A percentile compares a stretch with the other conserved stretches of the same genome.
Evolutionary conservation across 2,329 filamentous ascomycete genomes (phyloP).

Genomic region (Epichloe baconii): DNA sequence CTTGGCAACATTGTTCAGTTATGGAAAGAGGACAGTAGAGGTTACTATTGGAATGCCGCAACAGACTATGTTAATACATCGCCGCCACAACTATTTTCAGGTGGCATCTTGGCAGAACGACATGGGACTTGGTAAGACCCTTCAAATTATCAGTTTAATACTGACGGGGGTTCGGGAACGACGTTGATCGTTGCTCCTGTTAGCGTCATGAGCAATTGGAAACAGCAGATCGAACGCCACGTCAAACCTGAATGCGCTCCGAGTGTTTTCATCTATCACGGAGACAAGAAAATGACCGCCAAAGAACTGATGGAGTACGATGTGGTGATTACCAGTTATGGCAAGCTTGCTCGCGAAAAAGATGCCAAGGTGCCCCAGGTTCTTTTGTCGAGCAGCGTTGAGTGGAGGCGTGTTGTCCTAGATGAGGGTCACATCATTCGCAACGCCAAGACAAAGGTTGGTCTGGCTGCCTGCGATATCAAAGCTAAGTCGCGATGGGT

Average conservation of each 20-base stretch:
- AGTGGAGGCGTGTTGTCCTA: constrained; percentile 68
- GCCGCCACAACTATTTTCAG: constrained; percentile 54
- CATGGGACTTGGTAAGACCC: constrained; percentile 84
- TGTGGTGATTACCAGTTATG: constrained; percentile 76
- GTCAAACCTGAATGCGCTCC: constrained; percentile 50
- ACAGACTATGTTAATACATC: constrained; percentile 45
- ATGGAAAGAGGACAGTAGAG: constrained; percentile 48
- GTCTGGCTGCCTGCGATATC: constrained; percentile 54
- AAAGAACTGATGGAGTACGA: constrained; percentile 52
- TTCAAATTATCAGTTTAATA: constrained; percentile 74
- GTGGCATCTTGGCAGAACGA: constrained; percentile 82
- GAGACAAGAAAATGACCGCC: constrained; percentile 41
- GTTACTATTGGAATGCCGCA: constrained; percentile 47
- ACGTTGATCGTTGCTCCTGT: constrained; percentile 75
- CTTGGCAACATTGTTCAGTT: constrained; percentile 56
- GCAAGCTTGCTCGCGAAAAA: constrained; percentile 57
- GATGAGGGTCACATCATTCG: constrained; percentile 78
- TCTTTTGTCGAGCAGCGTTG: constrained; percentile 27
- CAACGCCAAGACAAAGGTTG: constrained; percentile 60
- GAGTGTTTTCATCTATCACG: constrained; percentile 63
- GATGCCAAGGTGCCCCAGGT: constrained; percentile 28
- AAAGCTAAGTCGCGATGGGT: constrained; percentile 65
- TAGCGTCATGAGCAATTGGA: constrained; percentile 86
- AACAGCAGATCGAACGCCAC: constrained; percentile 62
- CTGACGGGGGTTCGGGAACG: constrained; percentile 41